phyloP scores from a whole-genome alignment of 2,329 filamentous ascomycete species.

The Elsinoe fawcettii region DNA sequence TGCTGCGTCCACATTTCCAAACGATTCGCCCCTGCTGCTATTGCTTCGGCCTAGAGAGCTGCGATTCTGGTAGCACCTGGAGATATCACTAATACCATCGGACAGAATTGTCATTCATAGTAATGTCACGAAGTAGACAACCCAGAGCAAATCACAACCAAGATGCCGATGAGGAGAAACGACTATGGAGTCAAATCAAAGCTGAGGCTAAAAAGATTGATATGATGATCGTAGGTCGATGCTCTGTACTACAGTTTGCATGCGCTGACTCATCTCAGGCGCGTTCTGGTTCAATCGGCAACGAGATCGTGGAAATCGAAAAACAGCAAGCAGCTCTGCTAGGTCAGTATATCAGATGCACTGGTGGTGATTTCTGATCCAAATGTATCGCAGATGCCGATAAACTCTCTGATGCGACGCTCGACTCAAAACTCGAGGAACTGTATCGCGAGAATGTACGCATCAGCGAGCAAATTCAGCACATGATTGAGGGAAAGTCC shows the following conservation, averaged over 20 bases:
- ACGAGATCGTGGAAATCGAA: conserved; percentile 32
- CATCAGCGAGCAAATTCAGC: conserved; percentile 38
- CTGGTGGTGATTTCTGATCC: not conserved
- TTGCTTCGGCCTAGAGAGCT: not conserved
- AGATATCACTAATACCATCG: not conserved
- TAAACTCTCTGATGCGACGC: conserved; percentile 27
- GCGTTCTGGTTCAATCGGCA: conserved; percentile 27
- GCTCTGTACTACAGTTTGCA: too few species aligned
- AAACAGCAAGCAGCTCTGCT: conserved; percentile 28
- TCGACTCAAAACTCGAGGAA: conserved; percentile 40
- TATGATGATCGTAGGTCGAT: conserved; percentile 37
- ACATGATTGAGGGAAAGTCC: conserved; percentile 37
- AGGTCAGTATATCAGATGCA: conserved; percentile 7
- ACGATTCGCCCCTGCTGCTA: not conserved
- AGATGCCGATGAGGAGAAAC: conserved; percentile 44
- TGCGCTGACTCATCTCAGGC: conserved; percentile 14
- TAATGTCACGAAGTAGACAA: conserved; percentile 41
- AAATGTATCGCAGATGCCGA: conserved; percentile 19
- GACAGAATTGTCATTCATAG: not conserved
- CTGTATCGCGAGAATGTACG: conserved; percentile 43
- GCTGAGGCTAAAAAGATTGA: conserved; percentile 40
- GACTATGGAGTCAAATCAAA: conserved; percentile 43
- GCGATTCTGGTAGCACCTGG: not conserved
- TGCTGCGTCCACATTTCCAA: not conserved
- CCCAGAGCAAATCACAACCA: conserved; percentile 39